Evolutionary conservation across 768 basidiomycete species (phyloP).

Genomic region (Mycena metata): DNA sequence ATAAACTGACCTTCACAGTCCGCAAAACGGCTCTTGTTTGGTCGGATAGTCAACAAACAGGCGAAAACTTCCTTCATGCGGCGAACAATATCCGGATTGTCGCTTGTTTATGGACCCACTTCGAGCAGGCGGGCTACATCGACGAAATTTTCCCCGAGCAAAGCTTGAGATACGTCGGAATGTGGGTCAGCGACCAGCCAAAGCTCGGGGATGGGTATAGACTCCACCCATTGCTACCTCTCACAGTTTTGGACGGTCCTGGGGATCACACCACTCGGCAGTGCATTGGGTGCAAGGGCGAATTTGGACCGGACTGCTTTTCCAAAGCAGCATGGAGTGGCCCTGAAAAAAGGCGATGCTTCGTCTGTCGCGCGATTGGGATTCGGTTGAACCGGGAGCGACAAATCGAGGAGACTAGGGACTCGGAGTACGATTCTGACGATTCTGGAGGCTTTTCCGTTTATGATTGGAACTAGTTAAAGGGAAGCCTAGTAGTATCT

Average conservation of each 20-base stretch:
- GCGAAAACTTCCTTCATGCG: slow-evolving; percentile 10
- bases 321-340: not conserved
- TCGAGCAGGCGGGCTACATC: slow-evolving; percentile 9
- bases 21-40: too few relatives aligned
- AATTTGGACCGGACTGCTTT: slow-evolving; percentile 5
- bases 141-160: slow-evolving; percentile 1
- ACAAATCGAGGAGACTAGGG: too few relatives aligned
- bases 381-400: too few relatives aligned
- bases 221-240: slow-evolving; percentile 15
- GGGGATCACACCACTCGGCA: not conserved
- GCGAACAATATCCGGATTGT: slow-evolving; percentile 26
- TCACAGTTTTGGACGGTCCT: slow-evolving; percentile 13
- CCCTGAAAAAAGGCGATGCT: slow-evolving; percentile 14
- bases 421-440: too few relatives aligned
- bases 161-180: slow-evolving; percentile 15
- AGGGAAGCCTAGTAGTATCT: too few relatives aligned
- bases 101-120: not conserved
- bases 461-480: too few relatives aligned
- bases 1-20: not conserved
- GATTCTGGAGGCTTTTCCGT: too few relatives aligned
- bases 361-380: slow-evolving; percentile 23
- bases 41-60: too few relatives aligned
- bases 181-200: slow-evolving; percentile 20
- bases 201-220: not conserved
- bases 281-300: slow-evolving; percentile 19